These are phyloP conservation scores for Verticillium albo-atrum DNA, from an alignment of 2,329 filamentous ascomycete species.

Conservation along the genomic window DNA sequence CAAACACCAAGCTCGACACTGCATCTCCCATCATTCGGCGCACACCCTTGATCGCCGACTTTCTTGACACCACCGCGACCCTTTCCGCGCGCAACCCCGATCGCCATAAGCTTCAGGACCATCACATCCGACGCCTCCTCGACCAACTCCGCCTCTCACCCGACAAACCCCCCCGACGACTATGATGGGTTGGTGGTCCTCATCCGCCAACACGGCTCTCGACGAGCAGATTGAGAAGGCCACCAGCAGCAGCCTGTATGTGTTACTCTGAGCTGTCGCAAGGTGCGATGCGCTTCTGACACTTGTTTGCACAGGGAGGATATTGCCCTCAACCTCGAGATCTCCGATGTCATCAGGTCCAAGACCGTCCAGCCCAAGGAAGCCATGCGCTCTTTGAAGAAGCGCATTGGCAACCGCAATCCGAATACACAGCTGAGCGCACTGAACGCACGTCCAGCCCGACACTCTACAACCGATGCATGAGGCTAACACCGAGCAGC, in stretches of 20 bases:
- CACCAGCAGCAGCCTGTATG: slow-evolving; percentile 88
- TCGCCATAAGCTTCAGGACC: neutral
- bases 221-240: slow-evolving; percentile 97
- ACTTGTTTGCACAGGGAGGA: slow-evolving; percentile 63
- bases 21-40: neutral
- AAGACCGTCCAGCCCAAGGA: slow-evolving; percentile 97
- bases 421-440: slow-evolving; percentile 94
- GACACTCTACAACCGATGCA: neutral
- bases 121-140: neutral
- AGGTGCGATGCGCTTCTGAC: slow-evolving; percentile 10
- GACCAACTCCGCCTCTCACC: neutral
- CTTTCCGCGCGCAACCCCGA: neutral
- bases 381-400: slow-evolving; percentile 94
- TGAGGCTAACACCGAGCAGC: slow-evolving; percentile 45
- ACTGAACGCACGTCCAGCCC: slow-evolving; percentile 62
- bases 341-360: slow-evolving; percentile 94
- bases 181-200: slow-evolving; percentile 96
- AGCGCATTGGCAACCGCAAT: slow-evolving; percentile 93
- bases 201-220: slow-evolving; percentile 81
- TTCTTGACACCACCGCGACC: neutral
- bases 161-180: slow-evolving; percentile 16
- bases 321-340: slow-evolving; percentile 95
- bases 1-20: neutral
- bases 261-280: slow-evolving; percentile 2
- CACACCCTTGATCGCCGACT: neutral